Base-by-base conservation (phyloP, 805 yeast genomes). In the Myxozyma geophila region DNA sequence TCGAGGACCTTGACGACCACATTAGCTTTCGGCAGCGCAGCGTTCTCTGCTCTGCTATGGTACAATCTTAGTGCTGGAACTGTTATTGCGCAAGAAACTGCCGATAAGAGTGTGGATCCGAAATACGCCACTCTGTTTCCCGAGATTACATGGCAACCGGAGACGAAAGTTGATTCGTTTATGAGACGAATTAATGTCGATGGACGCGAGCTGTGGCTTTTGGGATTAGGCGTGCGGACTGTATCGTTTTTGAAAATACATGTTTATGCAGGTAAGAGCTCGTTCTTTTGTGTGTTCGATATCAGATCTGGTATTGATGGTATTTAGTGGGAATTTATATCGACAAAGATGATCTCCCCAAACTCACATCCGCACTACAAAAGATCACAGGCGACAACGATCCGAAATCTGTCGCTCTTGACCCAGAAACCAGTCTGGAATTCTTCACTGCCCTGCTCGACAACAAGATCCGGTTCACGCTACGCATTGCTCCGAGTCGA, bases 231-330 rank as follows among this genome's bases (percentile, higher is more conserved):
- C 0, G 83, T 86, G 1, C 81, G 98, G 72, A 78, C 88, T 0
- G 97, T 93, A 19, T 89, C 98, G 0, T 89, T 95, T 72, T 70
- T 92, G 48, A 81, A 82, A 33, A 85, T 95, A 79, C 90, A 86
- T 70, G 97, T 95, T 0, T 93, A 93, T 73, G 96, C 90, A 0
- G 67, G 68, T 63, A 21, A 4, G 62, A 40, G 8, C 8, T 9
- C 15, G 12, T 46, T 8, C 19, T 15, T 19, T n/a, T 55, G 10
- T 13, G 19, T n/a, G 4, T n/a, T 8, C 4, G 47, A 13, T 8
- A 28, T 23, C 8, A n/a, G 44, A 9, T 43, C 9, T 59, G 19
- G 4, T 23, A 13, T 13, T 13, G 23, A 40, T 8, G n/a, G n/a
- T 50, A 19, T 52, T 21, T 21, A 59, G 79, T 90, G 44, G 98